These are phyloP conservation scores for Tritrichomonas musculus DNA, from an alignment of 208 protist species.

Conservation along the genomic window DNA sequence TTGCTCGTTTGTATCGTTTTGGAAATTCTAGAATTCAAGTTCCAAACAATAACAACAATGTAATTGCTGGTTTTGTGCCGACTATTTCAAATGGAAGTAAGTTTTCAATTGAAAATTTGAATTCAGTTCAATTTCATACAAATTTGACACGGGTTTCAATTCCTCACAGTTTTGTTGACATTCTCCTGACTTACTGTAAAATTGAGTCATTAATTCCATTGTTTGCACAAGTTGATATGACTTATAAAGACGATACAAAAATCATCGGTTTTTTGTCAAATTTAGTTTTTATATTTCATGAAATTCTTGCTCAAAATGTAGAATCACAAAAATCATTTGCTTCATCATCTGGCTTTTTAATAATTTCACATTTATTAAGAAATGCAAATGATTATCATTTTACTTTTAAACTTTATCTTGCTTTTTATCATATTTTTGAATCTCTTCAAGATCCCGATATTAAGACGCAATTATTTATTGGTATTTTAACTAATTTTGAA, in stretches of 20 bases:
- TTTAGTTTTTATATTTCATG: background rate
- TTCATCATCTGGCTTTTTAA: background rate
- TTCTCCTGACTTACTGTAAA: background rate
- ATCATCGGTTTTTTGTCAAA: background rate
- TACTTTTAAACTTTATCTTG: background rate
- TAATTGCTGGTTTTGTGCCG: too few relatives aligned
- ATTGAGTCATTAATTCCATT: background rate
- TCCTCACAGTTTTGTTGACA: background rate
- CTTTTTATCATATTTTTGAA: background rate
- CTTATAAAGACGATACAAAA: background rate
- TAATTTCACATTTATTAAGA: background rate
- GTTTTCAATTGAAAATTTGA: too few relatives aligned
- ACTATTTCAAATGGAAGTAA: too few relatives aligned
- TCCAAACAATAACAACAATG: too few relatives aligned
- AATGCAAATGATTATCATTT: background rate
- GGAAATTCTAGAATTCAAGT: too few relatives aligned
- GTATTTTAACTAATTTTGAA: slow-evolving; percentile 3
- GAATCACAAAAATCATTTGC: background rate
- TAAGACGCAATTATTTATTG: background rate
- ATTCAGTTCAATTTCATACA: too few relatives aligned
- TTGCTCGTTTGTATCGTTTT: too few relatives aligned
- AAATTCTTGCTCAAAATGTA: background rate
- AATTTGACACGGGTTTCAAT: too few relatives aligned
- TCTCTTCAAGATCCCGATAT: background rate
- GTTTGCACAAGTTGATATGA: background rate